phyloP scores from a whole-genome alignment of 2,329 filamentous ascomycete species.

The Ascochyta clinopodiicola region DNA sequence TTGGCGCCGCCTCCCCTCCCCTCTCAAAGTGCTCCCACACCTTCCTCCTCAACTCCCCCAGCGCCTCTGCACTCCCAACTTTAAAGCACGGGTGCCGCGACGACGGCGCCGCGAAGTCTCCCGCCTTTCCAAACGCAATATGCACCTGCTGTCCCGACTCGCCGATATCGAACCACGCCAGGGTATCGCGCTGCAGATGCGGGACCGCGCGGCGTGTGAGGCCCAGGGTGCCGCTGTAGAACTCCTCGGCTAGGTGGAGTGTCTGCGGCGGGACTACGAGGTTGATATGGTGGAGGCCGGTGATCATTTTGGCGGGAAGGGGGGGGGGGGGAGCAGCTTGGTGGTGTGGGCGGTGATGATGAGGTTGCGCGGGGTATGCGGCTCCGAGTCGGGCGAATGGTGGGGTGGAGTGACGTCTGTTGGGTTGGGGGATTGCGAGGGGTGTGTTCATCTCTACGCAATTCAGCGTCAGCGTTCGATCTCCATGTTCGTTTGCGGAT shows the following conservation, averaged over 20 bases:
- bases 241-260: constrained; percentile 16
- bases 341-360: not conserved
- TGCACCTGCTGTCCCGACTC: constrained; percentile 64
- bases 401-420: not conserved
- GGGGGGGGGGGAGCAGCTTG: not conserved
- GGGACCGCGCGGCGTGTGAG: constrained; percentile 62
- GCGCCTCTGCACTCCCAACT: constrained; percentile 55
- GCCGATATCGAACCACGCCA: constrained; percentile 68
- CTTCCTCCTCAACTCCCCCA: constrained; percentile 55
- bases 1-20: constrained; percentile 59
- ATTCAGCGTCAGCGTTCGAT: too few species aligned
- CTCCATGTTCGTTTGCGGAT: too few species aligned
- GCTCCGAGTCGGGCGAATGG: too few species aligned
- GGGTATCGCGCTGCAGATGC: constrained; percentile 55
- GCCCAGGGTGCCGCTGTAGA: constrained; percentile 57
- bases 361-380: not conserved
- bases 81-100: constrained; percentile 66
- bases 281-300: constrained; percentile 28
- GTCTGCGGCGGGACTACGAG: constrained; percentile 20
- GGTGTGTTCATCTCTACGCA: not conserved
- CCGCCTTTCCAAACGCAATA: constrained; percentile 55
- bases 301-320: constrained; percentile 18
- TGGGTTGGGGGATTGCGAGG: not conserved
- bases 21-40: constrained; percentile 61
- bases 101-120: constrained; percentile 38